A percentile compares a stretch with the other conserved stretches of the same genome.
phyloP scores from a whole-genome alignment of 1,284 basidiomycete genomes.

The Cutaneotrichosporon spelunceum region DNA sequence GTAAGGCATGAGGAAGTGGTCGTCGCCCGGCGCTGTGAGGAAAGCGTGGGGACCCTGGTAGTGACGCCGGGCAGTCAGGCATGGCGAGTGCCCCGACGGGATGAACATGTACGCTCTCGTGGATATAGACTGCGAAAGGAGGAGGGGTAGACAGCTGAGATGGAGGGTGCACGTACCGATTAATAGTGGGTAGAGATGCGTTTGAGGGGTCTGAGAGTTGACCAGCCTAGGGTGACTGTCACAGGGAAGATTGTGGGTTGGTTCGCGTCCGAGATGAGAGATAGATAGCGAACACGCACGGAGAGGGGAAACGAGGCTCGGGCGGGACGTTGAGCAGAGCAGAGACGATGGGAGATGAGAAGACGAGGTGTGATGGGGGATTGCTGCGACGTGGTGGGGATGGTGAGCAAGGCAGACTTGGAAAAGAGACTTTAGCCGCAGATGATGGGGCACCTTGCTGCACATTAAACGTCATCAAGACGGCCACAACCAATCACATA shows the following conservation, averaged over 20 bases:
- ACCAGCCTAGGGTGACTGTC: background rate
- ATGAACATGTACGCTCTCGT: background rate
- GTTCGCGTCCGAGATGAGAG: background rate
- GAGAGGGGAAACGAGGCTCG: background rate
- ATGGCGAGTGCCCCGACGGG: background rate
- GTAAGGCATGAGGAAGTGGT: background rate
- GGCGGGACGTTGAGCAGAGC: background rate
- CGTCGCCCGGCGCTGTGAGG: background rate
- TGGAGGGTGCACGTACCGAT: background rate
- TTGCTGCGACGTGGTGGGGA: background rate
- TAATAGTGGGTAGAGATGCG: background rate
- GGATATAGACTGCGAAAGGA: background rate
- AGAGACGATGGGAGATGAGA: background rate
- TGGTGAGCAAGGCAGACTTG: background rate
- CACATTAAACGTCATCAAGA: too few species aligned
- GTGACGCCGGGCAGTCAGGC: background rate
- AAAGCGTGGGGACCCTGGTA: background rate
- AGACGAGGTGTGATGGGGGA: background rate
- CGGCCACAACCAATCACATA: too few species aligned
- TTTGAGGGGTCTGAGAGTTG: background rate
- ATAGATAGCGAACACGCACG: background rate
- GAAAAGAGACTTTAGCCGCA: too few species aligned
- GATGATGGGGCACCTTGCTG: too few species aligned
- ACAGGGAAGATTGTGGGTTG: background rate
- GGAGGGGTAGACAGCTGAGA: background rate